Percentiles rank a stretch among this genome's conserved stretches.
Evolutionary conservation across 2,329 filamentous ascomycete genomes (phyloP).

Genomic region (Coleophoma eucalyptorum): DNA sequence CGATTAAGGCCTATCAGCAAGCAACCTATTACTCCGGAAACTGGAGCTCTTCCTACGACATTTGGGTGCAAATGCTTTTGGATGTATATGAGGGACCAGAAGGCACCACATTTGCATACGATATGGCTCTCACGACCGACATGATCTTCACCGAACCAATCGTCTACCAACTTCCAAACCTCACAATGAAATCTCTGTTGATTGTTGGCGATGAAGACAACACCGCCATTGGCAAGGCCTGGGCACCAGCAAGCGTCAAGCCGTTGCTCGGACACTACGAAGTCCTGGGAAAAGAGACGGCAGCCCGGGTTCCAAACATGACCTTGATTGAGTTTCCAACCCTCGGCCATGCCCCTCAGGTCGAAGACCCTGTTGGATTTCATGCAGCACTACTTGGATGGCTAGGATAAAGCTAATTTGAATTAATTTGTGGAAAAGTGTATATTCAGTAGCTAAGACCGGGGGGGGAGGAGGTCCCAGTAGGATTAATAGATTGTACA

Average conservation of each 20-base stretch:
- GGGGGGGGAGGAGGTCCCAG: no score
- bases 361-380: conserved; percentile 41
- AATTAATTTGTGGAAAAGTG: no score
- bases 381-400: conserved; percentile 42
- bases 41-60: conserved; percentile 46
- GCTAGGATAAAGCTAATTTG: conserved; percentile 23
- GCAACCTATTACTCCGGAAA: conserved; percentile 42
- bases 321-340: conserved; percentile 33
- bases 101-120: conserved; percentile 37
- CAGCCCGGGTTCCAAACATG: conserved; percentile 37
- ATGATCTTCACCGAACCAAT: conserved; percentile 51
- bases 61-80: conserved; percentile 51
- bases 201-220: conserved; percentile 48
- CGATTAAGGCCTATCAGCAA: conserved; percentile 43
- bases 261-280: conserved; percentile 44
- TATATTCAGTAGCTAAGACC: no score
- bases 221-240: conserved; percentile 51
- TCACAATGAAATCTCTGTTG: conserved; percentile 42
- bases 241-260: conserved; percentile 37
- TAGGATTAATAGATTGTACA: no score
- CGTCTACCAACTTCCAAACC: conserved; percentile 42
- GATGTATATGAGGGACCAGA: conserved; percentile 44
- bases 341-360: background rate
- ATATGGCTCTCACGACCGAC: conserved; percentile 49
- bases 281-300: conserved; percentile 41